These are phyloP conservation scores for Penicillium lagena DNA, from an alignment of 495 filamentous ascomycete genomes.

Conservation along the genomic window DNA sequence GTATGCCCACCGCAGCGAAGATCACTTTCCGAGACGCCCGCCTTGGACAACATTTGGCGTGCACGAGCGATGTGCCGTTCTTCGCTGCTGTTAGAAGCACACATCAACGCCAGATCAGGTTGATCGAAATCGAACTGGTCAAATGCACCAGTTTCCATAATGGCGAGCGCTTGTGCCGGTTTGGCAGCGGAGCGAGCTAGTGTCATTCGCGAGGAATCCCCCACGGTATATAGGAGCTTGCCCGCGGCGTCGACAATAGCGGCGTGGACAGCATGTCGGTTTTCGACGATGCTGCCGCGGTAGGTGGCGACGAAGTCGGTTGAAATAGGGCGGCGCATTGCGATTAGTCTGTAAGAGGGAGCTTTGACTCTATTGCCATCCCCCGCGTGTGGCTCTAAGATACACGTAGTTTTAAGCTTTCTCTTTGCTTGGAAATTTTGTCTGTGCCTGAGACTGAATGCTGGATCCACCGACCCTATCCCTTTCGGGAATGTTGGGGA, in stretches of 20 bases:
- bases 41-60: constrained; percentile 24
- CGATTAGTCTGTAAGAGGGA: too few species aligned
- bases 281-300: constrained; percentile 28
- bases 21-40: constrained; percentile 16
- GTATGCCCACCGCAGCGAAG: constrained; percentile 33
- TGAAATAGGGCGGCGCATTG: constrained; percentile 10
- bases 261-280: constrained; percentile 30
- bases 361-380: too few species aligned
- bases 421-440: too few species aligned
- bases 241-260: constrained; percentile 26
- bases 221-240: constrained; percentile 24
- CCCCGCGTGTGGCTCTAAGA: too few species aligned
- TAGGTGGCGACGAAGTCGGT: constrained; percentile 20
- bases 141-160: constrained; percentile 24
- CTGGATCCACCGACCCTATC: too few species aligned
- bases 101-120: constrained; percentile 35
- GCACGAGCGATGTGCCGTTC: constrained; percentile 26
- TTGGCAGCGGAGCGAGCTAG: constrained; percentile 37
- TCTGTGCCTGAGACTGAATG: too few species aligned
- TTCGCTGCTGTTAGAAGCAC: constrained; percentile 40
- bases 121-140: constrained; percentile 27
- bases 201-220: constrained; percentile 30
- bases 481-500: too few species aligned
- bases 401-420: too few species aligned
- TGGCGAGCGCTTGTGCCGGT: constrained; percentile 30